These are phyloP conservation scores for Cryptomeria japonica DNA, from an alignment of 75 land plant species.

Conservation along the genomic window DNA sequence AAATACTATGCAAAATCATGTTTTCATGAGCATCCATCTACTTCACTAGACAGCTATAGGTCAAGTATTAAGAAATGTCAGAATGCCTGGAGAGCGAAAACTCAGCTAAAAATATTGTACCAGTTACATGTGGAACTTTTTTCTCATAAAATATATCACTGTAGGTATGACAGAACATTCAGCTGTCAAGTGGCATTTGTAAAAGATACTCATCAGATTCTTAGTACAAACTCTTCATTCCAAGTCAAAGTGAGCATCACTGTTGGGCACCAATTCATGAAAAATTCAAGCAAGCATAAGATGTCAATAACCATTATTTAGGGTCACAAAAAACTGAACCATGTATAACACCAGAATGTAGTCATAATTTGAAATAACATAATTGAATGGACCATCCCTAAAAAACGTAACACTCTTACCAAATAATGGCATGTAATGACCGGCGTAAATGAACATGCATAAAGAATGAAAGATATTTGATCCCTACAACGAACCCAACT, in stretches of 20 bases:
- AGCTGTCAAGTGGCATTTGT: neutral
- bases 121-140: neutral
- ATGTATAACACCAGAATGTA: neutral
- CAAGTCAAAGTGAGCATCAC: neutral
- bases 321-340: neutral
- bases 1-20: neutral
- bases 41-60: neutral
- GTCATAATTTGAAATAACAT: neutral
- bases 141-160: neutral
- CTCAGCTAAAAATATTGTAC: neutral
- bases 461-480: neutral
- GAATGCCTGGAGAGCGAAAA: neutral
- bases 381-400: neutral
- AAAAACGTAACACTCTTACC: neutral
- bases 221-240: neutral
- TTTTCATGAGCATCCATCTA: neutral
- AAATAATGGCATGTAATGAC: neutral
- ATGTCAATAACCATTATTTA: neutral
- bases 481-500: neutral
- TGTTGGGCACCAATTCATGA: neutral
- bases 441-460: neutral
- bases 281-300: neutral
- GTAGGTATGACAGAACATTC: neutral
- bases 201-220: neutral
- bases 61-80: no score